Percentiles rank a stretch among this genome's conserved stretches.
Conservation (phyloP, 768 basidiomycete species). For the Boletus pseudopeckii region DNA sequence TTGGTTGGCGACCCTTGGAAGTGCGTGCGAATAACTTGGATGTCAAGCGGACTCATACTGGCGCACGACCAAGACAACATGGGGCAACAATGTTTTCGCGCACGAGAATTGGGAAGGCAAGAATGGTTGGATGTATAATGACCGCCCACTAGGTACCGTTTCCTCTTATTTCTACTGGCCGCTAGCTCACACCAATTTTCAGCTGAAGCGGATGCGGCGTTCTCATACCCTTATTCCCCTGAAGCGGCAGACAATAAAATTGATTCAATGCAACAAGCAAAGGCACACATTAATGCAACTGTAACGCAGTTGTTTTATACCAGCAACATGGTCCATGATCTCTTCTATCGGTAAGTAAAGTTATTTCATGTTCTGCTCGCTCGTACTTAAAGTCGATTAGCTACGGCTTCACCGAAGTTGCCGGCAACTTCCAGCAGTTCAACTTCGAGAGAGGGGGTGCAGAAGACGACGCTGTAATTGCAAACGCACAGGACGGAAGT, state of each 20-base stretch:
- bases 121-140: conserved; percentile 64
- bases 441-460: conserved; percentile 90
- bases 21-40: background rate
- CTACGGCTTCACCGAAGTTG: conserved; percentile 87
- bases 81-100: conserved; percentile 89
- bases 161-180: background rate
- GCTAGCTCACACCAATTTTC: background rate
- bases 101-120: conserved; percentile 91
- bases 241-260: conserved; percentile 43
- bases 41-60: conserved; percentile 36
- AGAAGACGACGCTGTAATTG: conserved; percentile 87
- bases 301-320: conserved; percentile 90
- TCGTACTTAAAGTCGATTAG: conserved; percentile 34
- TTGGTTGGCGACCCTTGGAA: background rate
- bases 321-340: conserved; percentile 74
- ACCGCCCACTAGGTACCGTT: conserved; percentile 61
- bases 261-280: conserved; percentile 68
- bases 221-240: conserved; percentile 78
- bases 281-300: conserved; percentile 82
- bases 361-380: background rate
- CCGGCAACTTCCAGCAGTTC: conserved; percentile 97
- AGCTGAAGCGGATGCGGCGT: conserved; percentile 31
- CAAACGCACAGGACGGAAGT: conserved; percentile 93
- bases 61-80: conserved; percentile 75
- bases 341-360: conserved; percentile 61